These are phyloP conservation scores for Triticum turgidum DNA, from an alignment of 176 grass and related monocot species.

Conservation along the genomic window DNA sequence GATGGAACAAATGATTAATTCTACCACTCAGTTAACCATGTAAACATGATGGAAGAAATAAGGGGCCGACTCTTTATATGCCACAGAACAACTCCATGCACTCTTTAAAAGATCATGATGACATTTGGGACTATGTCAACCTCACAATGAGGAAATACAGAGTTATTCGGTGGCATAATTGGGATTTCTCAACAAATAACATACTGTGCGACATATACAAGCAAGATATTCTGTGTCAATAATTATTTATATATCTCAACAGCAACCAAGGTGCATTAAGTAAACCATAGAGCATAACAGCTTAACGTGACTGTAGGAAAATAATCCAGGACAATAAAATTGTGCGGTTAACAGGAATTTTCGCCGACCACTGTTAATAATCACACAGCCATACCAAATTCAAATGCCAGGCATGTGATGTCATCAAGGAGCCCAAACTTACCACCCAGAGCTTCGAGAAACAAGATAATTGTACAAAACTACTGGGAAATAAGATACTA, in stretches of 20 bases:
- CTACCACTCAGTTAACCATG: background rate
- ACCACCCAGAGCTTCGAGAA: background rate
- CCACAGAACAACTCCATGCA: background rate
- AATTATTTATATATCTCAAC: background rate
- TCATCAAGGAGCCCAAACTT: slow-evolving; percentile 1
- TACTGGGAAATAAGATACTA: slow-evolving; percentile 1
- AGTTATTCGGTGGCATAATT: background rate
- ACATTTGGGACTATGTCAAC: background rate
- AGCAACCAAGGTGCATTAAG: slow-evolving; percentile 4
- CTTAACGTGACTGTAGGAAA: background rate
- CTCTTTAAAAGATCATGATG: background rate
- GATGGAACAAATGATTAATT: slow-evolving; percentile 1
- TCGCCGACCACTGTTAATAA: background rate
- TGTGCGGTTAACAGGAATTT: background rate
- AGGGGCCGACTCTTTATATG: background rate
- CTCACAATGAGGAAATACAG: background rate
- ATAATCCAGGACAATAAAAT: slow-evolving; percentile 3
- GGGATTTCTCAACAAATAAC: background rate
- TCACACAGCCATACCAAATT: background rate
- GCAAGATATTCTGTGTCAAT: background rate
- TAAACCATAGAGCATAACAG: background rate
- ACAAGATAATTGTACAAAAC: background rate
- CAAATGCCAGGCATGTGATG: background rate
- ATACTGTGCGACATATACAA: background rate
- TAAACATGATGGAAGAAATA: background rate